phyloP scores from a whole-genome alignment of 768 basidiomycete species.

The Leucosporidium creatinivorum region DNA sequence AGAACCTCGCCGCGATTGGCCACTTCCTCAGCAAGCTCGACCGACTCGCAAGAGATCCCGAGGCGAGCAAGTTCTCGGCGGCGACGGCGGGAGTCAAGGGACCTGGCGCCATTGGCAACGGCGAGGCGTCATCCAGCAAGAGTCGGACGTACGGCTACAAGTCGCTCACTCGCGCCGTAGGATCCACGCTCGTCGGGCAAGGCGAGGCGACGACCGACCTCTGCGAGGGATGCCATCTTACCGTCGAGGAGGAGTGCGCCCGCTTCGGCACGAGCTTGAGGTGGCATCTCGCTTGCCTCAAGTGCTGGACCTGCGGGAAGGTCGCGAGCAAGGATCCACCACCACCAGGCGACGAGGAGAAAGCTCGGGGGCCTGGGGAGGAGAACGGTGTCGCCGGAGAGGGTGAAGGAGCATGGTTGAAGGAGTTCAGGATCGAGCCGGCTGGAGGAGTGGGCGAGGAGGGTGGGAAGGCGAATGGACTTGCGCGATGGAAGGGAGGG shows the following conservation, averaged over 20 bases:
- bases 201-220: conserved; percentile 65
- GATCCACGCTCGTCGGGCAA: conserved; percentile 36
- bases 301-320: conserved; percentile 72
- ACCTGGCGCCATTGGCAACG: neutral
- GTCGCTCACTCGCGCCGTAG: conserved; percentile 33
- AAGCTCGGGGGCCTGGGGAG: conserved; percentile 42
- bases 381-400: conserved; percentile 37
- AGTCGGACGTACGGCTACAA: conserved; percentile 37
- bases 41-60: conserved; percentile 59
- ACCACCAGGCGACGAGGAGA: conserved; percentile 5
- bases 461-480: neutral
- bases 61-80: conserved; percentile 35
- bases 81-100: neutral
- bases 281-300: conserved; percentile 94
- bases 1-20: conserved; percentile 70
- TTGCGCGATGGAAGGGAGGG: neutral
- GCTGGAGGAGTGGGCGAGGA: conserved; percentile 41
- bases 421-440: conserved; percentile 37
- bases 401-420: conserved; percentile 43
- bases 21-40: conserved; percentile 89
- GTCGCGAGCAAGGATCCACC: conserved; percentile 46
- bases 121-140: neutral
- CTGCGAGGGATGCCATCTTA: conserved; percentile 77
- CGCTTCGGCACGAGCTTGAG: conserved; percentile 90
- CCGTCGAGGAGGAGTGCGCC: conserved; percentile 96